phyloP scores from a whole-genome alignment of 1,284 basidiomycete species.

The Omphalotus olearius region DNA sequence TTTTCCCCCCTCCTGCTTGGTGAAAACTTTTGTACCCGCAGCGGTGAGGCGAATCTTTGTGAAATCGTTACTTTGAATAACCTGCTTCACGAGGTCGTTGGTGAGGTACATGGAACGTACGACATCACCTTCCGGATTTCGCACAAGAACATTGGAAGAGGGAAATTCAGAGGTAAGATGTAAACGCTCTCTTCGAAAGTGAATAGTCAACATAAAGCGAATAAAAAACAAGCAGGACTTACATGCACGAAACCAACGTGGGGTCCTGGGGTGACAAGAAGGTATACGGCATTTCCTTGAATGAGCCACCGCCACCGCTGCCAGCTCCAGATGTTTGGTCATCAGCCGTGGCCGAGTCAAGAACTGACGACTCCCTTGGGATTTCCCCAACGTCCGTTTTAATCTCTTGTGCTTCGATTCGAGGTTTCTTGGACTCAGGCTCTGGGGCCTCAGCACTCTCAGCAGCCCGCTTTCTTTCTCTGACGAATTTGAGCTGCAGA shows the following conservation, averaged over 20 bases:
- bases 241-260: constrained; percentile 70
- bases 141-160: constrained; percentile 74
- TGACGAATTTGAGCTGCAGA: constrained; percentile 13
- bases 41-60: constrained; percentile 83
- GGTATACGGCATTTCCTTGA: constrained; percentile 91
- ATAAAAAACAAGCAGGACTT: constrained; percentile 21
- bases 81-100: constrained; percentile 77
- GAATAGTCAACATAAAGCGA: constrained; percentile 3
- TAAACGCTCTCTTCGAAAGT: constrained; percentile 59
- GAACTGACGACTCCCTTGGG: no score
- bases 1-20: constrained; percentile 61
- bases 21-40: constrained; percentile 85
- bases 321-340: constrained; percentile 13
- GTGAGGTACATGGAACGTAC: constrained; percentile 88
- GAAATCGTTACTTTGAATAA: constrained; percentile 84
- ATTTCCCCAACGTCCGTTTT: no score
- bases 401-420: constrained; percentile 15
- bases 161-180: constrained; percentile 76
- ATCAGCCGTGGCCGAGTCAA: constrained; percentile 3
- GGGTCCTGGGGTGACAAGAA: constrained; percentile 73
- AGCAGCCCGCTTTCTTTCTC: constrained; percentile 46
- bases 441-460: constrained; percentile 28
- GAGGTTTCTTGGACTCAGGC: constrained; percentile 39
- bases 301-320: constrained; percentile 42
- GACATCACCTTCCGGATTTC: constrained; percentile 79